These are phyloP conservation scores for Aspergillus cejpii DNA, from an alignment of 2,329 filamentous ascomycete species.

Conservation along the genomic window DNA sequence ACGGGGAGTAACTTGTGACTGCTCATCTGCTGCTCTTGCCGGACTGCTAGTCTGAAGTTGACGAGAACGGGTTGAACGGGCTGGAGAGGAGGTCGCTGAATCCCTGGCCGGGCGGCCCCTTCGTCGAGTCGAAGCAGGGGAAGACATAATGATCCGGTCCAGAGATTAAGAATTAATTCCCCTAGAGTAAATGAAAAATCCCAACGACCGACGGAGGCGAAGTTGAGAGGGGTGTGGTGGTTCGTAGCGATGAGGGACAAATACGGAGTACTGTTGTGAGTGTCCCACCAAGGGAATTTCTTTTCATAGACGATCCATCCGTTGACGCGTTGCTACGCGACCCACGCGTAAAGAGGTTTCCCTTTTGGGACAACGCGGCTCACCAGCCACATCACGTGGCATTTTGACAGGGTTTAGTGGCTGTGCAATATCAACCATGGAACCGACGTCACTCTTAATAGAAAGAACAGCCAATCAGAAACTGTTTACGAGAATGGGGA, in stretches of 20 bases:
- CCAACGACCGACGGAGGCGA: slow-evolving; percentile 7
- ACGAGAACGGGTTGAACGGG: slow-evolving; percentile 28
- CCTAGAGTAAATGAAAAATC: not conserved
- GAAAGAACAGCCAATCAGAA: not conserved
- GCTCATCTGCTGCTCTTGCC: slow-evolving; percentile 13
- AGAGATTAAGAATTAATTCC: slow-evolving; percentile 2
- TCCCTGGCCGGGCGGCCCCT: slow-evolving; percentile 38
- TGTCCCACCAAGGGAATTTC: slow-evolving; percentile 6
- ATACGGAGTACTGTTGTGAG: slow-evolving; percentile 13
- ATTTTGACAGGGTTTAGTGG: not conserved
- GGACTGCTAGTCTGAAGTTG: slow-evolving; percentile 32
- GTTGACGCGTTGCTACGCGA: slow-evolving; percentile 25
- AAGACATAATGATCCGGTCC: slow-evolving; percentile 35
- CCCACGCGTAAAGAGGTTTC: slow-evolving; percentile 32
- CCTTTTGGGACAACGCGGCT: slow-evolving; percentile 19
- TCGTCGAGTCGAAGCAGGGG: slow-evolving; percentile 37
- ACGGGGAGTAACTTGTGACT: slow-evolving; percentile 42
- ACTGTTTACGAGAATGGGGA: not conserved
- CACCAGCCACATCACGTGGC: slow-evolving; percentile 10
- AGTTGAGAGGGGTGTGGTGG: no score
- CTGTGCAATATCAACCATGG: not conserved
- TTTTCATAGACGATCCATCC: slow-evolving; percentile 8
- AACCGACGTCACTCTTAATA: not conserved
- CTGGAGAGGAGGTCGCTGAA: slow-evolving; percentile 36
- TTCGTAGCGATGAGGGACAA: slow-evolving; percentile 22